phyloP scores from a whole-genome alignment of 2,329 filamentous ascomycete species.

The Madurella fahalii region DNA sequence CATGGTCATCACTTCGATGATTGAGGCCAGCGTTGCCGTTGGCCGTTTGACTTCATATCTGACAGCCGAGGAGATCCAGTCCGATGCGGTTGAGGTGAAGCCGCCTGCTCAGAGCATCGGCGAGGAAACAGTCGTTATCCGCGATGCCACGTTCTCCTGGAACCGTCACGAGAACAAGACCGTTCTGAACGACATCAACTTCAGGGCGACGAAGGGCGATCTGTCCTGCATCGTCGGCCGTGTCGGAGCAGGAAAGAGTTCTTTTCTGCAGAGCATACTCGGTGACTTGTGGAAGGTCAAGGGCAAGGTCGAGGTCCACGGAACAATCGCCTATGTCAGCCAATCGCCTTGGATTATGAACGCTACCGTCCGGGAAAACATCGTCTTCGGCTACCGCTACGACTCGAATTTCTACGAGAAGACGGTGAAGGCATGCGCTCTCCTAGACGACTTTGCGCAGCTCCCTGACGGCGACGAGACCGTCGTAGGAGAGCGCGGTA shows the following conservation, averaged over 20 bases:
- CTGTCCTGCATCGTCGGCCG: slow-evolving; percentile 88
- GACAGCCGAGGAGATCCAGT: slow-evolving; percentile 81
- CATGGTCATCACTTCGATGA: slow-evolving; percentile 96
- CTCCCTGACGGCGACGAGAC: slow-evolving; percentile 95
- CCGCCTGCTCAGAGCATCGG: slow-evolving; percentile 69
- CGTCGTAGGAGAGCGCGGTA: slow-evolving; percentile 92
- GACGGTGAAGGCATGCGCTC: slow-evolving; percentile 85
- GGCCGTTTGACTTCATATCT: slow-evolving; percentile 81
- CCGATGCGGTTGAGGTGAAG: slow-evolving; percentile 70
- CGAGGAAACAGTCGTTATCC: slow-evolving; percentile 80
- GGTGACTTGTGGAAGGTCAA: slow-evolving; percentile 89
- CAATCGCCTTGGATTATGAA: slow-evolving; percentile 98
- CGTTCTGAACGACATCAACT: slow-evolving; percentile 77
- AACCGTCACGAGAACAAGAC: slow-evolving; percentile 71
- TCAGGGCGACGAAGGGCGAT: slow-evolving; percentile 86
- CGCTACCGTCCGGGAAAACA: slow-evolving; percentile 93
- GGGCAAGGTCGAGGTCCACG: slow-evolving; percentile 77
- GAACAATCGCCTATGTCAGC: slow-evolving; percentile 83
- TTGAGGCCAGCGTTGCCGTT: slow-evolving; percentile 92
- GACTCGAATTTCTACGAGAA: slow-evolving; percentile 92
- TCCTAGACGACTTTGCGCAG: slow-evolving; percentile 84
- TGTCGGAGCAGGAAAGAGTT: slow-evolving; percentile 94
- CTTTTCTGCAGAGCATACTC: slow-evolving; percentile 79
- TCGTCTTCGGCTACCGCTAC: slow-evolving; percentile 91
- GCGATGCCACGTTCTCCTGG: slow-evolving; percentile 90